Percentiles rank a stretch among this genome's conserved stretches.
Evolutionary conservation across 768 basidiomycete species (phyloP).

Genomic region (Pisolithus marmoratus): DNA sequence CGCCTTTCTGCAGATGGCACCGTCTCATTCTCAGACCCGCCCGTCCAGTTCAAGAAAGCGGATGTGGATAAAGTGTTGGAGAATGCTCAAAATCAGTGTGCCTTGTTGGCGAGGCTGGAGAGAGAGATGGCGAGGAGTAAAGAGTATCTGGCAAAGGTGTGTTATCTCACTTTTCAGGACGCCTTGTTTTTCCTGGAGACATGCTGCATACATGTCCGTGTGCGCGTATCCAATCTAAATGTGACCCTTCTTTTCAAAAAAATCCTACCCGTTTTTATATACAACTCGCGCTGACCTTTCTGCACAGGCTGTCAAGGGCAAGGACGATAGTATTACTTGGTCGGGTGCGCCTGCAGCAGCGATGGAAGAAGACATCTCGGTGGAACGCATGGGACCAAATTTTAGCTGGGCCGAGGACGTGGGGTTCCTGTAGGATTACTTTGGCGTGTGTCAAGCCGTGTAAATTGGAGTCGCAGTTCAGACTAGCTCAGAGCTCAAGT

Average conservation of each 20-base stretch:
- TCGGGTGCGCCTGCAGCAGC: constrained; percentile 11
- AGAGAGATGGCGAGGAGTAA: constrained; percentile 48
- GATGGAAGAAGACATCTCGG: constrained; percentile 22
- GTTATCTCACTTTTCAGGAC: constrained; percentile 6
- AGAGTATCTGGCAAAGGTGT: constrained; percentile 70
- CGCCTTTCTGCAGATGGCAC: constrained; percentile 62
- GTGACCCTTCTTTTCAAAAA: background rate
- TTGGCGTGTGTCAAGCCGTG: background rate
- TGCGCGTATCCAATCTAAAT: background rate
- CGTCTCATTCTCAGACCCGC: constrained; percentile 67
- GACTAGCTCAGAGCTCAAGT: too few relatives aligned
- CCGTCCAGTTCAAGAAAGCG: constrained; percentile 49
- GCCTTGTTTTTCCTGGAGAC: background rate
- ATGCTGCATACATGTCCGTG: background rate
- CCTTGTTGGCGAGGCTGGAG: constrained; percentile 18
- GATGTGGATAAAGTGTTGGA: constrained; percentile 57
- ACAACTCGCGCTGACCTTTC: background rate
- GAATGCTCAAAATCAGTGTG: constrained; percentile 45
- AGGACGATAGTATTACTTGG: constrained; percentile 19
- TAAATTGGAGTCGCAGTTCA: background rate
- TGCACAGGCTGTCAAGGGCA: constrained; percentile 24
- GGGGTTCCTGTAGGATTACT: constrained; percentile 9
- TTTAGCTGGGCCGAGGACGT: constrained; percentile 24
- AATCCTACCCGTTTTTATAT: background rate
- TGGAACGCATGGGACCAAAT: constrained; percentile 16